These are phyloP conservation scores for Kurtzmaniella quercitrusa DNA, from an alignment of 1,139 yeast genomes.

Conservation along the genomic window DNA sequence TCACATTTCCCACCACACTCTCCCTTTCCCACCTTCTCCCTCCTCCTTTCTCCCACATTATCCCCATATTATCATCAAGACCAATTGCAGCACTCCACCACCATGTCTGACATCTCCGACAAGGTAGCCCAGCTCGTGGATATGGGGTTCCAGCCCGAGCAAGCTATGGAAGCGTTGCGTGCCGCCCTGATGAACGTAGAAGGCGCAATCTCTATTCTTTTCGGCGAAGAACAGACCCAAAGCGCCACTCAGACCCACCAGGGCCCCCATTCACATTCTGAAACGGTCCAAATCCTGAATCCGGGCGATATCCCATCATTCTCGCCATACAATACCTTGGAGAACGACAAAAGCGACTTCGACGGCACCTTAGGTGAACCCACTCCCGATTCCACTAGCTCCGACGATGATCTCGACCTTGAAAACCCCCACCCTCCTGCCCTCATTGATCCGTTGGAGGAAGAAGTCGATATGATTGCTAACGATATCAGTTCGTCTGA, in stretches of 20 bases:
- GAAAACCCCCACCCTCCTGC: not conserved
- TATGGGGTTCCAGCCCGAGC: constrained; percentile 57
- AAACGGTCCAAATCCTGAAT: constrained; percentile 16
- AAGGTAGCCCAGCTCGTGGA: constrained; percentile 41
- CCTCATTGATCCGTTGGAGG: not conserved
- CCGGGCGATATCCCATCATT: constrained; percentile 18
- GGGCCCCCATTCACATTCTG: constrained; percentile 9
- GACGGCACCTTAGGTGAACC: constrained; percentile 6
- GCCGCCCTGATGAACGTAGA: constrained; percentile 45
- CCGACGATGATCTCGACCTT: not conserved
- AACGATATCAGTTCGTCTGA: not conserved
- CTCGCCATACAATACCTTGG: constrained; percentile 1
- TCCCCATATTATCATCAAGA: not conserved
- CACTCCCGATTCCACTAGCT: constrained; percentile 4
- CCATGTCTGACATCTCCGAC: constrained; percentile 9
- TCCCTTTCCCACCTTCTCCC: not conserved
- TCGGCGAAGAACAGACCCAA: constrained; percentile 26
- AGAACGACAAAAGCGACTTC: constrained; percentile 1
- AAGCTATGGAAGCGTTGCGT: constrained; percentile 38
- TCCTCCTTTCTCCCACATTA: not conserved
- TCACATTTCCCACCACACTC: too few relatives aligned
- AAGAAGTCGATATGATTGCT: not conserved
- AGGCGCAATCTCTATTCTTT: constrained; percentile 50
- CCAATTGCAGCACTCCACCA: not conserved
- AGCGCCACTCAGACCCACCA: constrained; percentile 13